phyloP scores from a whole-genome alignment of 1,139 yeast genomes.

The Pichia sp. region DNA sequence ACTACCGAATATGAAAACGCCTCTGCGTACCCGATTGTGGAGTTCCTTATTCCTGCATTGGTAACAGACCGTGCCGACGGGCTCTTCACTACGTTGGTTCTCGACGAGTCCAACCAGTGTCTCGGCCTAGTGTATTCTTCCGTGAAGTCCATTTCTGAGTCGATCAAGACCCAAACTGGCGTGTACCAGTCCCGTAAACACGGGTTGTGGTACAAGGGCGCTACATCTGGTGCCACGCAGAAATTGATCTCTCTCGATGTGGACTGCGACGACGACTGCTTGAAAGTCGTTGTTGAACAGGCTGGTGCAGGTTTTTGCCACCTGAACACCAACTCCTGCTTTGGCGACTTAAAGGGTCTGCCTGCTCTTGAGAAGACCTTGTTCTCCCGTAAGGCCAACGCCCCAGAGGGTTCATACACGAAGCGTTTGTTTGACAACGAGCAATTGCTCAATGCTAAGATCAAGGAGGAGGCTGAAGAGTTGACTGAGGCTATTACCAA shows the following conservation, averaged over 20 bases:
- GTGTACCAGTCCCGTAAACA: constrained; percentile 90
- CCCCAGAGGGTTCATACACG: constrained; percentile 92
- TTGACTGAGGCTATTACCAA: constrained; percentile 71
- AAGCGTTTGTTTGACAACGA: constrained; percentile 80
- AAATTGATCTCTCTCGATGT: constrained; percentile 56
- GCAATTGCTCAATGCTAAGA: constrained; percentile 72
- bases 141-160: constrained; percentile 70
- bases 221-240: constrained; percentile 93
- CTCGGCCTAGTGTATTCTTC: constrained; percentile 93
- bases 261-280: constrained; percentile 92
- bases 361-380: constrained; percentile 64
- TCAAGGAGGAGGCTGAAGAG: constrained; percentile 95
- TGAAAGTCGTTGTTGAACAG: constrained; percentile 82
- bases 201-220: constrained; percentile 94
- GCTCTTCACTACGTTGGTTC: constrained; percentile 78
- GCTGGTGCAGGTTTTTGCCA: constrained; percentile 90
- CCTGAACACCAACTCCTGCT: constrained; percentile 74
- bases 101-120: constrained; percentile 60
- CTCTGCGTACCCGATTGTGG: constrained; percentile 41
- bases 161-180: constrained; percentile 78
- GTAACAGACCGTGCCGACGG: constrained; percentile 85
- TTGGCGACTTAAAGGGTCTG: constrained; percentile 65
- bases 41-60: constrained; percentile 52
- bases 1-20: constrained; percentile 39
- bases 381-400: constrained; percentile 47